These are phyloP conservation scores for Buxus sempervirens DNA, from an alignment of 164 flowering plant species.

Conservation along the genomic window DNA sequence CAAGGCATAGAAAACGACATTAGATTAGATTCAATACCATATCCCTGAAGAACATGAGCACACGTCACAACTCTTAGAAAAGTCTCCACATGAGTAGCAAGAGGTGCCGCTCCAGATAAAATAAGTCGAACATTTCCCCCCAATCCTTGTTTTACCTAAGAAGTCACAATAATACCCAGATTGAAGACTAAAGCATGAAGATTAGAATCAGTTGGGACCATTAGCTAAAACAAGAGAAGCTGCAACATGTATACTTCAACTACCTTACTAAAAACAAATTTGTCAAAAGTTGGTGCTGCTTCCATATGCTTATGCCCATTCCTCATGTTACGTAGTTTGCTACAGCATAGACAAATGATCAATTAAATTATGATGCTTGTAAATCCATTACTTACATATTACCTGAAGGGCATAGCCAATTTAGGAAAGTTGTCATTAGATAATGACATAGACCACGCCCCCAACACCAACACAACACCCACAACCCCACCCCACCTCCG, in stretches of 20 bases:
- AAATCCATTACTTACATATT: no score
- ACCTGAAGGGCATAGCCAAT: no score
- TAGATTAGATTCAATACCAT: conserved; percentile 44
- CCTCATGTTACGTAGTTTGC: conserved; percentile 62
- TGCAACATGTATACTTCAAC: conserved; percentile 1
- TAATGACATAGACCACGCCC: no score
- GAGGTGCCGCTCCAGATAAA: conserved; percentile 97
- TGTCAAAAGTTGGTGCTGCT: conserved; percentile 79
- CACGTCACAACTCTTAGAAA: conserved; percentile 89
- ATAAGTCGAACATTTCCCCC: conserved; percentile 89
- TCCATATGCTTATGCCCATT: conserved; percentile 61
- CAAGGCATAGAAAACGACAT: no score
- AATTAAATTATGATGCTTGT: not conserved
- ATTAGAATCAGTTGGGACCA: not conserved
- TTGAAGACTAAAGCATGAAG: not conserved
- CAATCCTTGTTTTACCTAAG: conserved; percentile 81
- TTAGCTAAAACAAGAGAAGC: not conserved
- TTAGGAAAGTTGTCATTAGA: no score
- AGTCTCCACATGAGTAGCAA: conserved; percentile 74
- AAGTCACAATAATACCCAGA: conserved; percentile 4
- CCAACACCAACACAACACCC: no score
- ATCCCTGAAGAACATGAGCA: conserved; percentile 94
- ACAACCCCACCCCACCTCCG: no score
- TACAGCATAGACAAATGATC: conserved; percentile 33
- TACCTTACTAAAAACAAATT: conserved; percentile 82